These are phyloP conservation scores for Hyphopichia fennica DNA, from an alignment of 1,139 yeast species.

Conservation along the genomic window DNA sequence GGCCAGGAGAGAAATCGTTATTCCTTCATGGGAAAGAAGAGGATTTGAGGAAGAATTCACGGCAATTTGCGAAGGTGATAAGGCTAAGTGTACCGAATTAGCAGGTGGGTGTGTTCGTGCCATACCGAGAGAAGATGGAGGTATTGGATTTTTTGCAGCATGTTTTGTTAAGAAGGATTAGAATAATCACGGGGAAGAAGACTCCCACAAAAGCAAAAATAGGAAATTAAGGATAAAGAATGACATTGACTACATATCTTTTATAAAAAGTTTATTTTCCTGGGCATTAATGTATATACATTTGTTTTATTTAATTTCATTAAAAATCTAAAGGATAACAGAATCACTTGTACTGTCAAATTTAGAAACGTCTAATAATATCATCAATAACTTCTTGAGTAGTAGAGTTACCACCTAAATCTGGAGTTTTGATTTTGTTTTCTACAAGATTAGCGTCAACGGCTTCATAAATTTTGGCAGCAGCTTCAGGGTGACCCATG, in stretches of 20 bases:
- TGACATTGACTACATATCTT: neutral
- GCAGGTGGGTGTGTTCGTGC: constrained; percentile 90
- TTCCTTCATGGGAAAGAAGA: constrained; percentile 84
- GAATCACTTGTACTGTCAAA: no score
- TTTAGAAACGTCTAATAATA: constrained; percentile 51
- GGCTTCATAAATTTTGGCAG: constrained; percentile 89
- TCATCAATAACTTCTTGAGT: constrained; percentile 88
- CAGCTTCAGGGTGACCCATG: constrained; percentile 88
- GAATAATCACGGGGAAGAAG: no score
- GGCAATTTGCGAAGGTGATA: constrained; percentile 44
- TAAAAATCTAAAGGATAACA: neutral
- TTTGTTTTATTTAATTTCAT: neutral
- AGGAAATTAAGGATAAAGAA: neutral
- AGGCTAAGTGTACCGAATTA: constrained; percentile 43
- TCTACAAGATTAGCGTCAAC: constrained; percentile 91
- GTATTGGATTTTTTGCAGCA: constrained; percentile 96
- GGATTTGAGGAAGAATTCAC: constrained; percentile 72
- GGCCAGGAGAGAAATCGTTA: constrained; percentile 58
- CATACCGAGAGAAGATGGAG: constrained; percentile 86
- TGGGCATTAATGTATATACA: neutral
- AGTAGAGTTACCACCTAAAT: constrained; percentile 84
- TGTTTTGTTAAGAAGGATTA: constrained; percentile 48
- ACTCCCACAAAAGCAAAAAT: neutral
- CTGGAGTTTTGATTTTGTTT: constrained; percentile 84
- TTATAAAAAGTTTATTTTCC: no score